Conservation (phyloP, 2,329 filamentous ascomycete species). For the Gyromitra esculenta region DNA sequence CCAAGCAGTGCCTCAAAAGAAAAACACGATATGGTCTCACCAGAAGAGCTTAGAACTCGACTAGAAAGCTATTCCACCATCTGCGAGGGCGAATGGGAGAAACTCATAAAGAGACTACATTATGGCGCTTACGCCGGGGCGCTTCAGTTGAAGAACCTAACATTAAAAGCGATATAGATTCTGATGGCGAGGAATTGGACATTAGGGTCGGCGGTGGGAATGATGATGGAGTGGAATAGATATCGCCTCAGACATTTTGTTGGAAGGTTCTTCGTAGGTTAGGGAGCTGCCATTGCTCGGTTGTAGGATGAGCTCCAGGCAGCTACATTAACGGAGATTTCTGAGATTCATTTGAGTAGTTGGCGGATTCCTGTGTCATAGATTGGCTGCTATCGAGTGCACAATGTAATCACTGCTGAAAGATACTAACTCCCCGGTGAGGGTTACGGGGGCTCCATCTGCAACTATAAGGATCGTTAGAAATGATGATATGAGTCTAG, state of each 20-base stretch:
- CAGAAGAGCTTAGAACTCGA: neutral
- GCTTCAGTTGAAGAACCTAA: neutral
- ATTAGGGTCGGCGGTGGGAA: neutral
- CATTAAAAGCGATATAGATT: neutral
- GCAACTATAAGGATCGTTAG: neutral
- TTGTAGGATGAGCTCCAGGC: neutral
- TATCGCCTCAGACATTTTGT: neutral
- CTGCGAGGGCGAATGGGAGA: neutral
- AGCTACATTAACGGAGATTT: too few relatives aligned
- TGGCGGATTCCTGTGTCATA: too few relatives aligned
- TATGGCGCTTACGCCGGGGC: neutral
- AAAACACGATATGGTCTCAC: neutral
- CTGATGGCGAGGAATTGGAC: neutral
- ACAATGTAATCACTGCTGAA: too few relatives aligned
- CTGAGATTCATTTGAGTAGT: neutral
- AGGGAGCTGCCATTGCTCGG: constrained; percentile 2
- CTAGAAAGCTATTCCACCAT: neutral
- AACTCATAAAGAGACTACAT: neutral
- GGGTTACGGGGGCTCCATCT: neutral
- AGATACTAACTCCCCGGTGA: too few relatives aligned
- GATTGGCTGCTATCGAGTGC: too few relatives aligned
- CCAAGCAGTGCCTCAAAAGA: neutral
- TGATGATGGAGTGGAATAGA: neutral
- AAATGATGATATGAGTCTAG: neutral
- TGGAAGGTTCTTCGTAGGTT: neutral